These are phyloP conservation scores for Pleurotus tuber-regium DNA, from an alignment of 768 basidiomycete species.

Conservation along the genomic window DNA sequence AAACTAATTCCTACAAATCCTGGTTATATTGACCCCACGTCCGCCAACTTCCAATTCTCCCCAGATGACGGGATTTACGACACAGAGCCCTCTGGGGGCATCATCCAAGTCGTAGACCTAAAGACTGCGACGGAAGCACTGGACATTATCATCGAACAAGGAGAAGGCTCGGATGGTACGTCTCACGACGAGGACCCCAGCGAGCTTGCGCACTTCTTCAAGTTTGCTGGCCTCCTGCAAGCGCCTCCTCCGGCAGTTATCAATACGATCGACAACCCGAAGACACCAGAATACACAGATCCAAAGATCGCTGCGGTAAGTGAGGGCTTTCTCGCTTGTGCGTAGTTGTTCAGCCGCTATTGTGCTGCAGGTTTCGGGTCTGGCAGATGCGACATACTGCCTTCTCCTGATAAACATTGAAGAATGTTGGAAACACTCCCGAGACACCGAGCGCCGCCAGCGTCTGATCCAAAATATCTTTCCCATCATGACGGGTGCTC, in stretches of 20 bases:
- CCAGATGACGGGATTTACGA: not conserved
- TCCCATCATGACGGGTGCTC: constrained; percentile 23
- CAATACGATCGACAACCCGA: constrained; percentile 17
- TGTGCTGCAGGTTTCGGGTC: constrained; percentile 23
- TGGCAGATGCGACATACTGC: constrained; percentile 24
- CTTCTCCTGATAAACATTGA: constrained; percentile 23
- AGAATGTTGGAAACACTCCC: constrained; percentile 19
- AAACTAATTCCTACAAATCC: not conserved
- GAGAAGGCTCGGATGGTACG: constrained; percentile 21
- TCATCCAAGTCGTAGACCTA: constrained; percentile 16
- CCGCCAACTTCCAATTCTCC: constrained; percentile 2
- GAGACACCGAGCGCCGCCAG: constrained; percentile 6
- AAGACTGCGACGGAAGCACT: constrained; percentile 17
- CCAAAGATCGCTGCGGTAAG: constrained; percentile 12
- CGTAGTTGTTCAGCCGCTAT: no score
- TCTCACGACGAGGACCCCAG: constrained; percentile 21
- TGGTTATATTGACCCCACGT: not conserved
- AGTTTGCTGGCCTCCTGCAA: constrained; percentile 12
- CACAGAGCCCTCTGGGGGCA: not conserved
- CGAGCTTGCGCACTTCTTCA: constrained; percentile 11
- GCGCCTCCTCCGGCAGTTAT: not conserved
- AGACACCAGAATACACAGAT: constrained; percentile 17
- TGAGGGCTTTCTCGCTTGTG: no score
- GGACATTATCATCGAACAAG: constrained; percentile 21
- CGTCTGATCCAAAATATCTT: constrained; percentile 22